Evolutionary conservation across 192 early-diverging fungal genomes (phyloP).

Genomic region (Podochytrium sp.): DNA sequence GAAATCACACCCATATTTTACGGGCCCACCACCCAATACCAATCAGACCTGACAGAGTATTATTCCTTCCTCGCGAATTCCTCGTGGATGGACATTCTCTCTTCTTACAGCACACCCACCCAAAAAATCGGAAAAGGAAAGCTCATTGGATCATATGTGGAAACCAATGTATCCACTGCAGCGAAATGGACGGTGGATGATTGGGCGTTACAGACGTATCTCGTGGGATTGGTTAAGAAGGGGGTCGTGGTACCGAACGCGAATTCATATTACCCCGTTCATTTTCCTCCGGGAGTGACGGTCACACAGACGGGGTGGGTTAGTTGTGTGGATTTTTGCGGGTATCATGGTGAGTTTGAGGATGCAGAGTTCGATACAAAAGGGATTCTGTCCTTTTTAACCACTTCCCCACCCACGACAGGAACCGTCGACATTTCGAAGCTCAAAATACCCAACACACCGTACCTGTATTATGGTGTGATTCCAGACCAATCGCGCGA

Average conservation of each 20-base stretch:
- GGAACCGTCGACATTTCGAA: background rate
- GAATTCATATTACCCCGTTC: conserved; percentile 24
- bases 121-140: conserved; percentile 23
- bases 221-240: background rate
- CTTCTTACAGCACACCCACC: conserved; percentile 31
- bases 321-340: background rate
- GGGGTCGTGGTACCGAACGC: conserved; percentile 11
- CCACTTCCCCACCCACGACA: too few relatives aligned
- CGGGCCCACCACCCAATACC: conserved; percentile 2
- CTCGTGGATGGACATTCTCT: conserved; percentile 15
- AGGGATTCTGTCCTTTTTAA: background rate
- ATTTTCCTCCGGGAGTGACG: conserved; percentile 2
- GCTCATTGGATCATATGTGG: conserved; percentile 1
- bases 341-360: conserved; percentile 13
- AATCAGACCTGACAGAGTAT: background rate
- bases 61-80: conserved; percentile 10
- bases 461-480: conserved; percentile 35
- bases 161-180: too few relatives aligned
- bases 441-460: background rate
- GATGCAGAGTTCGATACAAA: background rate
- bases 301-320: background rate
- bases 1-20: conserved; percentile 32
- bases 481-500: conserved; percentile 33
- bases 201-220: conserved; percentile 15
- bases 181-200: too few relatives aligned